phyloP scores from a whole-genome alignment of 306 rosid species.

The Crotalaria pallida region DNA sequence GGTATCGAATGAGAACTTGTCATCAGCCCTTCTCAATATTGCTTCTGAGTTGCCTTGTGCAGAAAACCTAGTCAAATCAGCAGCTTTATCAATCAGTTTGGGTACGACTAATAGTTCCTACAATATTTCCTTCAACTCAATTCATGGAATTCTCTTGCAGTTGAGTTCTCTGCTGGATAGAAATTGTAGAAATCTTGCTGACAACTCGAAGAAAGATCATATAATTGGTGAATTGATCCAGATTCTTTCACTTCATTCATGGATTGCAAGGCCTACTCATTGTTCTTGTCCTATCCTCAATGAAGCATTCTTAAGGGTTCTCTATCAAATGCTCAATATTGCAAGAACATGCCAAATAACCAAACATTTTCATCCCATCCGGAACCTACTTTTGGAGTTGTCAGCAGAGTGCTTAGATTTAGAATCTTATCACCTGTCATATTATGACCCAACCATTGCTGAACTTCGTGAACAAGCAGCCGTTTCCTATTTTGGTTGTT shows the following conservation, averaged over 20 bases:
- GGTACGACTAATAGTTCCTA: slow-evolving; percentile 17
- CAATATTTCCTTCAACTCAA: slow-evolving; percentile 53
- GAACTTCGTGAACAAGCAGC: slow-evolving; percentile 87
- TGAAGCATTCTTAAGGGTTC: slow-evolving; percentile 59
- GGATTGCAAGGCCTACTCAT: slow-evolving; percentile 60
- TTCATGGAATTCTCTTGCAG: slow-evolving; percentile 86
- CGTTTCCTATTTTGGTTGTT: slow-evolving; percentile 72
- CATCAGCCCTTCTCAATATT: slow-evolving; percentile 59
- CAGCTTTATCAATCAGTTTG: slow-evolving; percentile 17
- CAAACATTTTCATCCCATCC: slow-evolving; percentile 34
- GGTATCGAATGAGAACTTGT: slow-evolving; percentile 80
- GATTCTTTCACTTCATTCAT: slow-evolving; percentile 47
- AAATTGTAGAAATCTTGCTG: slow-evolving; percentile 78
- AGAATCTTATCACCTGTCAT: slow-evolving; percentile 38
- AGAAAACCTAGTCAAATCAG: slow-evolving; percentile 27
- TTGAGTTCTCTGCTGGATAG: slow-evolving; percentile 65
- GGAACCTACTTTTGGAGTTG: slow-evolving; percentile 58
- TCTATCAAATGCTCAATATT: slow-evolving; percentile 80
- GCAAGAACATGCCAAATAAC: slow-evolving; percentile 44
- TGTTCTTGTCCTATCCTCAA: slow-evolving; percentile 75
- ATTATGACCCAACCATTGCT: slow-evolving; percentile 77
- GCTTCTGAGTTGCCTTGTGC: slow-evolving; percentile 65
- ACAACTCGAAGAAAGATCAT: slow-evolving; percentile 66
- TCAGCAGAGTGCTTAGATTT: slow-evolving; percentile 71
- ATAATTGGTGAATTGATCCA: slow-evolving; percentile 57